Evolutionary conservation across 345 rosid species (phyloP).

Genomic region (Eucalyptus cladocalyx): DNA sequence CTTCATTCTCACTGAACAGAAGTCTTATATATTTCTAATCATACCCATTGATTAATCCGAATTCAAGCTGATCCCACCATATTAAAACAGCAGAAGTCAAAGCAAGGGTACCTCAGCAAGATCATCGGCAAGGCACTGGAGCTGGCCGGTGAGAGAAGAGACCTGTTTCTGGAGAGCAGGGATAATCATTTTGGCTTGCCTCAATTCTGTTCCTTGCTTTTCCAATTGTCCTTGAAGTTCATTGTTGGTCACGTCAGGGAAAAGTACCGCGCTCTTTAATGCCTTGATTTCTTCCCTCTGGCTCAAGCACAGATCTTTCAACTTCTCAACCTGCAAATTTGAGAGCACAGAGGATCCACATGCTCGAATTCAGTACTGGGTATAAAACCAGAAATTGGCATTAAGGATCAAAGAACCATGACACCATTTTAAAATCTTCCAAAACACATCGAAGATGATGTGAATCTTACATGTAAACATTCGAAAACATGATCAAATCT

Average conservation of each 20-base stretch:
- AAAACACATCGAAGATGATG: background rate
- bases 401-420: background rate
- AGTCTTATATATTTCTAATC: background rate
- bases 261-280: conserved; percentile 55
- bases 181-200: conserved; percentile 64
- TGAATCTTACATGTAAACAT: background rate
- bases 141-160: conserved; percentile 78
- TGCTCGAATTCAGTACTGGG: background rate
- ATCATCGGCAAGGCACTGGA: conserved; percentile 69
- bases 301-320: conserved; percentile 82
- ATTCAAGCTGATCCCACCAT: background rate
- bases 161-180: conserved; percentile 83
- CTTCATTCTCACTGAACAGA: background rate
- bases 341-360: background rate
- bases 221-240: conserved; percentile 41
- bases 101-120: conserved; percentile 51
- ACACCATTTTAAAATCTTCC: background rate
- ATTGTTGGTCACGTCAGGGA: conserved; percentile 62
- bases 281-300: conserved; percentile 88
- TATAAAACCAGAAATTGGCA: background rate
- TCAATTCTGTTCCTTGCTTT: conserved; percentile 62
- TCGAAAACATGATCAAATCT: background rate
- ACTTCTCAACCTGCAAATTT: conserved; percentile 66
- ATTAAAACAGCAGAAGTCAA: background rate
- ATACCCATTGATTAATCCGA: background rate